These are phyloP conservation scores for Solanum hybrid DNA, from an alignment of 305 asterid species.

Conservation along the genomic window DNA sequence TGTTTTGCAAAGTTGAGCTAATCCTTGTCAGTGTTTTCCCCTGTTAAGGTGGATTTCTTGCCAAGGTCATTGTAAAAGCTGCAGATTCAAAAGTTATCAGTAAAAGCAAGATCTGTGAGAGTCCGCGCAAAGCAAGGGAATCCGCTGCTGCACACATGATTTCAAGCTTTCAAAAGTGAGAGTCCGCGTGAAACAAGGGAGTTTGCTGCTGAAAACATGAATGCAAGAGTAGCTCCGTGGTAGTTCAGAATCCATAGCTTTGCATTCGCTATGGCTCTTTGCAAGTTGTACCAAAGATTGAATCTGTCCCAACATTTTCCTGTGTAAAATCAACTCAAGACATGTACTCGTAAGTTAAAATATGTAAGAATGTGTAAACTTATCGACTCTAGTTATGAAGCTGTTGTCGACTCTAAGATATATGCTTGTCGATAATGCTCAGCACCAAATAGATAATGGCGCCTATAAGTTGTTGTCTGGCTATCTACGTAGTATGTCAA, in stretches of 20 bases:
- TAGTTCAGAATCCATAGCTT: background rate
- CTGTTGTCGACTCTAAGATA: background rate
- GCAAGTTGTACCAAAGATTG: background rate
- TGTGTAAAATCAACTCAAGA: background rate
- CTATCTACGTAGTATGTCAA: background rate
- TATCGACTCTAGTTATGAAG: background rate
- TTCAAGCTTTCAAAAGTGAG: background rate
- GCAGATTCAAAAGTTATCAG: background rate
- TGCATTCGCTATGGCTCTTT: background rate
- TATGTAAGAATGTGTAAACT: background rate
- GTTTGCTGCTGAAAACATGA: constrained; percentile 2
- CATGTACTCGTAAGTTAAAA: background rate
- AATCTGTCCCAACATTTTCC: background rate
- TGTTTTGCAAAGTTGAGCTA: background rate
- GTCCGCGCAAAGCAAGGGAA: constrained; percentile 7
- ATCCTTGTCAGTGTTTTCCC: background rate
- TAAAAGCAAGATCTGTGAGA: background rate
- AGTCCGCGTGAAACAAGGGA: background rate
- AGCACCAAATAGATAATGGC: background rate
- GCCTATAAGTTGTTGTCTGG: background rate
- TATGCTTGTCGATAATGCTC: background rate
- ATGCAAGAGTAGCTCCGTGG: background rate
- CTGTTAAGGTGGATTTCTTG: constrained; percentile 9
- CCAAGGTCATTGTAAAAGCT: constrained; percentile 5
- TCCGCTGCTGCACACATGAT: constrained; percentile 4